These are phyloP conservation scores for Heritiera fomes DNA, from an alignment of 345 rosid genomes.

Conservation along the genomic window DNA sequence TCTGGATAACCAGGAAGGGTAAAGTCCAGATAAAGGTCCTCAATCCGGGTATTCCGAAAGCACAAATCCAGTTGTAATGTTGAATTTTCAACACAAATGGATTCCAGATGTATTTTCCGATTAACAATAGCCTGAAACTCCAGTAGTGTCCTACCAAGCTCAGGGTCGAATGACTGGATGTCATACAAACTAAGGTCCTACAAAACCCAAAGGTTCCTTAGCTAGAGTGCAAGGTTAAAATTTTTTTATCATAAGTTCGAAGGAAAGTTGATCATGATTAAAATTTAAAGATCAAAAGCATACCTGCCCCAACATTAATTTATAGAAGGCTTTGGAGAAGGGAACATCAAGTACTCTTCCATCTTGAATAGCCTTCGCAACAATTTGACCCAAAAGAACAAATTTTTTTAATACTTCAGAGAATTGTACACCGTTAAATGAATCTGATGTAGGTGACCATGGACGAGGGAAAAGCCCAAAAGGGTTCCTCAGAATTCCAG, in stretches of 20 bases:
- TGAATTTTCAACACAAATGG: conserved; percentile 32
- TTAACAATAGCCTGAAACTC: conserved; percentile 75
- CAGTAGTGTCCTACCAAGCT: conserved; percentile 70
- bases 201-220: conserved; percentile 21
- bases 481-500: conserved; percentile 37
- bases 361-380: conserved; percentile 94
- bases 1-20: conserved; percentile 83
- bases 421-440: conserved; percentile 42
- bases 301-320: conserved; percentile 81
- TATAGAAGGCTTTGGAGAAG: conserved; percentile 83
- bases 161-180: conserved; percentile 81
- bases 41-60: conserved; percentile 59
- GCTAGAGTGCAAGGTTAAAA: neutral
- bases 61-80: conserved; percentile 39
- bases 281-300: neutral
- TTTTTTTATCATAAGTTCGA: neutral
- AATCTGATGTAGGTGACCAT: conserved; percentile 48
- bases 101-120: conserved; percentile 45
- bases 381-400: conserved; percentile 77
- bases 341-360: conserved; percentile 92
- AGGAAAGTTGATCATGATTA: neutral
- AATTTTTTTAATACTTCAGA: conserved; percentile 59
- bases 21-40: conserved; percentile 87
- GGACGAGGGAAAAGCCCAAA: conserved; percentile 87
- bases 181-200: conserved; percentile 80